phyloP scores from a whole-genome alignment of 768 basidiomycete species.

The Hericium rajendrae region DNA sequence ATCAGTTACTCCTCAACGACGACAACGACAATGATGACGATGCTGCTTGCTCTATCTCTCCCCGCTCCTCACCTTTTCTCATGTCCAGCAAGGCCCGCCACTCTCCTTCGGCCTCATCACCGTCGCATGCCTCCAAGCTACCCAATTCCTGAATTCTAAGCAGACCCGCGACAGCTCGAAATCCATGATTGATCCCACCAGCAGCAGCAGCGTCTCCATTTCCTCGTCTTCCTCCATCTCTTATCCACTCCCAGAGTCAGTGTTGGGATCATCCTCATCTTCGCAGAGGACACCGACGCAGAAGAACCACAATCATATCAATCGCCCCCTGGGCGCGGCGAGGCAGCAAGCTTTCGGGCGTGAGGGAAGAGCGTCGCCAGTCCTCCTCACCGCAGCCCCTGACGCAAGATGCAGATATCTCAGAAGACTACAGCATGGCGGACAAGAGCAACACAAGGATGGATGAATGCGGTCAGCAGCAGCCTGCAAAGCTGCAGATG shows the following conservation, averaged over 20 bases:
- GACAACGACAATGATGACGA: conserved; percentile 4
- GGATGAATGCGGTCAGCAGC: conserved; percentile 6
- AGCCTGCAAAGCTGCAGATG: conserved; percentile 45
- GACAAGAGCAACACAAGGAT: conserved; percentile 20
- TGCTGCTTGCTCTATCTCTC: background rate
- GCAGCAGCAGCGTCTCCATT: conserved; percentile 27
- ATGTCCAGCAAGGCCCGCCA: conserved; percentile 42
- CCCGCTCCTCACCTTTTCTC: background rate
- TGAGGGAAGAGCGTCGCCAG: conserved; percentile 13
- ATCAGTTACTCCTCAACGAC: background rate
- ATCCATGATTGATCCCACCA: conserved; percentile 35
- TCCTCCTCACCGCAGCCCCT: background rate
- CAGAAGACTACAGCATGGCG: conserved; percentile 20
- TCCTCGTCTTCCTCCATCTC: conserved; percentile 35
- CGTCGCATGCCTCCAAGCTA: conserved; percentile 43
- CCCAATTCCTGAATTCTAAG: conserved; percentile 58
- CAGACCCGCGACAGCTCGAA: conserved; percentile 50
- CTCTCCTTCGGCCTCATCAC: conserved; percentile 32
- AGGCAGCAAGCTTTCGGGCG: conserved; percentile 10
- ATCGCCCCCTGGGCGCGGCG: conserved; percentile 8
- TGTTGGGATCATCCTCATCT: conserved; percentile 1
- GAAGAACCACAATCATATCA: background rate
- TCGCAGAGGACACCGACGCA: background rate
- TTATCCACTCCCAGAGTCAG: conserved; percentile 17
- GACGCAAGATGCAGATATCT: conserved; percentile 20